Evolutionary conservation across 2,329 filamentous ascomycete species (phyloP).

Genomic region (Penicillium sp.): DNA sequence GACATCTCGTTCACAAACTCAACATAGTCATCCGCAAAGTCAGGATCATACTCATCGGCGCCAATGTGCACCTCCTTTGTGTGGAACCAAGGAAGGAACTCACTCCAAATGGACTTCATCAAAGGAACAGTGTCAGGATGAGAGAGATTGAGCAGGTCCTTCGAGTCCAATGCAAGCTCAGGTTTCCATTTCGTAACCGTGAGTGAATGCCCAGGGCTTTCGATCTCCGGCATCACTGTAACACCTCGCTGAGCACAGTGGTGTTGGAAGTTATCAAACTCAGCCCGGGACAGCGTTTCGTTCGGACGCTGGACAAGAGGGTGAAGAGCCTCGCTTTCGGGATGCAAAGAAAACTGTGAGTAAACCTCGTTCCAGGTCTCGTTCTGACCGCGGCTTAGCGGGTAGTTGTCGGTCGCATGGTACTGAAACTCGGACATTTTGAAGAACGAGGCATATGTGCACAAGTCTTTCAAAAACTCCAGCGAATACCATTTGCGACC

Average conservation of each 20-base stretch:
- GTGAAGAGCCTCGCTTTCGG: slow-evolving; percentile 46
- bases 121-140: slow-evolving; percentile 55
- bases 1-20: slow-evolving; percentile 54
- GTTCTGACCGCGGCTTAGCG: slow-evolving; percentile 48
- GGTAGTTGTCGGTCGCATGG: slow-evolving; percentile 58
- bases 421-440: slow-evolving; percentile 60
- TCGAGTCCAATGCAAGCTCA: slow-evolving; percentile 50
- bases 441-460: slow-evolving; percentile 60
- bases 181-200: slow-evolving; percentile 60
- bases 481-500: slow-evolving; percentile 57
- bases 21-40: slow-evolving; percentile 50
- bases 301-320: slow-evolving; percentile 53
- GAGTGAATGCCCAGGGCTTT: slow-evolving; percentile 57
- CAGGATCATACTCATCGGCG: slow-evolving; percentile 54
- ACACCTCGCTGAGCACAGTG: slow-evolving; percentile 56
- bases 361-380: slow-evolving; percentile 52
- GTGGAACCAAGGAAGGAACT: slow-evolving; percentile 57
- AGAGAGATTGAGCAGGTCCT: slow-evolving; percentile 55
- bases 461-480: slow-evolving; percentile 56
- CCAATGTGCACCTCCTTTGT: slow-evolving; percentile 56
- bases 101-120: slow-evolving; percentile 55
- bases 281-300: slow-evolving; percentile 53
- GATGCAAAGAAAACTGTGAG: slow-evolving; percentile 55
- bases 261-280: slow-evolving; percentile 54
- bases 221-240: slow-evolving; percentile 59